Evolutionary conservation across 768 basidiomycete species (phyloP), one percentile per base, ranked within the genome.

Genomic region (Russula virescens): DNA sequence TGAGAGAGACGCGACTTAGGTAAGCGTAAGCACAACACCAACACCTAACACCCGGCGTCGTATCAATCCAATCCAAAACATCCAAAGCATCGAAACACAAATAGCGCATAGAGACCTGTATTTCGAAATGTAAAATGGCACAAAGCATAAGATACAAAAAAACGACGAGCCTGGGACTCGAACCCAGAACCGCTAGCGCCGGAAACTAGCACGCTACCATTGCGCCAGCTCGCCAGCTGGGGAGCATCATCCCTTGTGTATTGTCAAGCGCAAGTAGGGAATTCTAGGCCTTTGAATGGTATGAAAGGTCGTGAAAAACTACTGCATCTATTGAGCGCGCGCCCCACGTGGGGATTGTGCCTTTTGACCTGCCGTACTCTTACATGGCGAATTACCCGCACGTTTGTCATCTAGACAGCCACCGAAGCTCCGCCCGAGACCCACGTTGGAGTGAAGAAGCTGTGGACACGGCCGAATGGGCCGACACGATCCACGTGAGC

Each of bases 171-270:
- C 79, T 77, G 81, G 79, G 81, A 80, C 75, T 82, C 81, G 81
- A 82, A 81, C 81, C 79, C 81, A 77, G 79, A 81, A 78, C 77
- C 80, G 81, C 78, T 78, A 81, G 80, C 80, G 75, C 79, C 81
- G 81, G 81, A 82, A 81, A 81, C 81, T 82, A 78, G 78, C 80
- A 79, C 80, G 81, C 81, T 82, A 78, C 81, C 81, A 82, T 81
- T 81, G 80, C 80, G 81, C 81, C 79, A 82, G 80, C 77, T 79
- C 80, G 79, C 79, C 80, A 57, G 49, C 35, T 55, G 35, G 8
- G 31, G 2, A 5, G 0, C 2, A 5, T 10, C 6, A 1, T 50
- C 5, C 21, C 14, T 16, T 25, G 40, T 21, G 34, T 38, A 10
- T 23, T 56, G 5, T 56, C 31, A 56, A 35, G 23, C 45, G 25